Evolutionary conservation across 2,329 filamentous ascomycete species (phyloP).

Genomic region (Drechmeria coniospora): DNA sequence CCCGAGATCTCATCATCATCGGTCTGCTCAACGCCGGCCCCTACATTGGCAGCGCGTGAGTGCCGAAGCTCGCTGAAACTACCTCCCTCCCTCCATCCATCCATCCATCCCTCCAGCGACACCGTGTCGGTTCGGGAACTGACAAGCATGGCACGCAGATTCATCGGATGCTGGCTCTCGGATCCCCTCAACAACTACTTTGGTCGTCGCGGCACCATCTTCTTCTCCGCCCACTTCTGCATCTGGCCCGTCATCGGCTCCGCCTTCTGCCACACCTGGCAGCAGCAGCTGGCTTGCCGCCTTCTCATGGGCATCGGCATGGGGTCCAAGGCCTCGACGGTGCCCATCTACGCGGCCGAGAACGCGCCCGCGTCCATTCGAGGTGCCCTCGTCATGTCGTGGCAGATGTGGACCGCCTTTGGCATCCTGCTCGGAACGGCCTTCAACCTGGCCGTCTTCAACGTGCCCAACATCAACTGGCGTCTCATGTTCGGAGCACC

Average conservation of each 20-base stretch:
- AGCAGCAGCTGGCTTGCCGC: slow-evolving; percentile 49
- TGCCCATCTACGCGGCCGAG: slow-evolving; percentile 63
- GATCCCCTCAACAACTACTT: slow-evolving; percentile 39
- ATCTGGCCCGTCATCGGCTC: slow-evolving; percentile 47
- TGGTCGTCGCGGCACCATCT: slow-evolving; percentile 39
- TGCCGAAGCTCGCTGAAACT: too few species aligned
- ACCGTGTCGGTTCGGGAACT: too few species aligned
- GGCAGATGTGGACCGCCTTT: slow-evolving; percentile 53
- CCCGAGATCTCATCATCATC: slow-evolving; percentile 31
- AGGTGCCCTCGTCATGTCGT: slow-evolving; percentile 68
- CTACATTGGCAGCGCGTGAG: slow-evolving; percentile 28
- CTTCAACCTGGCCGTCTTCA: slow-evolving; percentile 17
- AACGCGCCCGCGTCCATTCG: slow-evolving; percentile 52
- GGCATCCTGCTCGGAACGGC: slow-evolving; percentile 29
- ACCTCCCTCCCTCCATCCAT: too few species aligned
- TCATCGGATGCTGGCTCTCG: slow-evolving; percentile 46
- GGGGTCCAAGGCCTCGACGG: slow-evolving; percentile 47
- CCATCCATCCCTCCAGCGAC: neutral
- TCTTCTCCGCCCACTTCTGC: slow-evolving; percentile 59
- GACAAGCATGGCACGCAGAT: slow-evolving; percentile 10
- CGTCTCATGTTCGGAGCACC: slow-evolving; percentile 41
- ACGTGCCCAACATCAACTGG: slow-evolving; percentile 16
- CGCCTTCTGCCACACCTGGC: slow-evolving; percentile 51
- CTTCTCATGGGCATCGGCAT: slow-evolving; percentile 57
- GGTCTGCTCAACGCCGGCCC: slow-evolving; percentile 49